Evolutionary conservation across 2,329 filamentous ascomycete genomes (phyloP), one percentile per base, ranked within the genome.

Genomic region (Incumbomyces lentus): DNA sequence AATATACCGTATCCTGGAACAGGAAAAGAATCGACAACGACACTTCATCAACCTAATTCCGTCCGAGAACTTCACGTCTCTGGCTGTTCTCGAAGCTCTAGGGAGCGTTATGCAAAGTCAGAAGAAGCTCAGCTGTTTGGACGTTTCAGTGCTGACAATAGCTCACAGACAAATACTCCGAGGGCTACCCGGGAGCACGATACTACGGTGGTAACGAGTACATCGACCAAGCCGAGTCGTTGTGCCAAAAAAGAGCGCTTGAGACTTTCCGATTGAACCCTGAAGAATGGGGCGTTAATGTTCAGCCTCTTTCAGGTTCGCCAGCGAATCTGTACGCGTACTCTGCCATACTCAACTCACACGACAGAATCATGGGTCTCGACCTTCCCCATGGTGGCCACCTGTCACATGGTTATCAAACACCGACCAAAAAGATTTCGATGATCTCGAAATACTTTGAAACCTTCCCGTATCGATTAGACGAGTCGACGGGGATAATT

Each of bases 161-260:
- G 16, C 12, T 13, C 11, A 18, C 49, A 57, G 55, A 98, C 80
- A 98, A 98, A 76, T 98, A 98, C 79, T 95, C 88, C 14, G 92
- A 98, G 76, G 92, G 92, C 56, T 95, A 95, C 69, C 92, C 92
- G 58, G 92, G 92, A 66, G 92, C 92, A 60, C 84, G 92, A 70
- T 98, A 98, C 79, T 98, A 98, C 64, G 92, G 92, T 64, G 92
- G 92, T 64, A 98, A 98, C 75, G 85, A 98, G 77, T 87, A 92
- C 78, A 98, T 98, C 58, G 92, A 98, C 69, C 77, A 86, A 69
- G 88, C 95, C 62, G 92, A 98, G 78, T 78, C 85, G 57, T 84
- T 92, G 51, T 98, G 92, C 79, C 92, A 98, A 75, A 77, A 81
- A 68, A 84, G 92, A 71, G 92, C 92, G 56, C 83, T 98, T 54